Conservation (phyloP, 1,284 basidiomycete genomes). For the Leccinum cinnamomeum region DNA sequence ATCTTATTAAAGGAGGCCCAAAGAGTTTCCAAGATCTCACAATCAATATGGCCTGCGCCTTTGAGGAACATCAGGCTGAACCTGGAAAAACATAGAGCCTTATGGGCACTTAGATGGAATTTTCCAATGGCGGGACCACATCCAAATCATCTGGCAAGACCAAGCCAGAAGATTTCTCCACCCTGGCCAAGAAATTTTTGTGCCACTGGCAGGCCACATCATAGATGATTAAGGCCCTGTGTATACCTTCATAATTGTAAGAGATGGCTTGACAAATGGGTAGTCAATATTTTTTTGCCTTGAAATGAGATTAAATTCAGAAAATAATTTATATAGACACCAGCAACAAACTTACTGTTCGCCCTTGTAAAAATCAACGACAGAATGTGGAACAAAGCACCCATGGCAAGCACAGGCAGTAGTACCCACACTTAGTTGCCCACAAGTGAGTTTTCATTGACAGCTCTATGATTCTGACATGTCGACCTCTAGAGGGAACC, state of each 20-base stretch:
- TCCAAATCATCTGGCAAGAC: slow-evolving; percentile 7
- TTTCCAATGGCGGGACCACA: slow-evolving; percentile 10
- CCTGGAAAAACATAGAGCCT: slow-evolving; percentile 8
- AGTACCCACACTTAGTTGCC: no score
- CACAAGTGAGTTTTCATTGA: no score
- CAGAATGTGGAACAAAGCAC: no score
- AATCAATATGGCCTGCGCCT: slow-evolving; percentile 14
- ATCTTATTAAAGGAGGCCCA: slow-evolving; percentile 21
- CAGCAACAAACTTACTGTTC: slow-evolving; percentile 4
- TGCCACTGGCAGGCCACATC: slow-evolving; percentile 19
- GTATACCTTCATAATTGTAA: slow-evolving; percentile 8
- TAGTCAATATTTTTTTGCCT: slow-evolving; percentile 23
- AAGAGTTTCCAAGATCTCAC: slow-evolving; percentile 19
- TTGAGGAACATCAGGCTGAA: slow-evolving; percentile 16
- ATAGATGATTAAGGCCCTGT: slow-evolving; percentile 12
- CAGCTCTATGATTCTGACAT: no score
- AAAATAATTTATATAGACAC: background rate
- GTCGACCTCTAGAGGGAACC: no score
- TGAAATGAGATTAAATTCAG: background rate
- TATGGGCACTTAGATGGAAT: slow-evolving; percentile 16
- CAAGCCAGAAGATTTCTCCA: background rate
- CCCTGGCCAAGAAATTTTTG: slow-evolving; percentile 6
- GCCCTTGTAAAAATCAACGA: no score
- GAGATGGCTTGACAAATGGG: slow-evolving; percentile 11
- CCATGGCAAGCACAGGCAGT: no score